A percentile compares a stretch with the other conserved stretches of the same genome.
Conservation (phyloP, 768 basidiomycete species). For the Tephrocybe sp. region DNA sequence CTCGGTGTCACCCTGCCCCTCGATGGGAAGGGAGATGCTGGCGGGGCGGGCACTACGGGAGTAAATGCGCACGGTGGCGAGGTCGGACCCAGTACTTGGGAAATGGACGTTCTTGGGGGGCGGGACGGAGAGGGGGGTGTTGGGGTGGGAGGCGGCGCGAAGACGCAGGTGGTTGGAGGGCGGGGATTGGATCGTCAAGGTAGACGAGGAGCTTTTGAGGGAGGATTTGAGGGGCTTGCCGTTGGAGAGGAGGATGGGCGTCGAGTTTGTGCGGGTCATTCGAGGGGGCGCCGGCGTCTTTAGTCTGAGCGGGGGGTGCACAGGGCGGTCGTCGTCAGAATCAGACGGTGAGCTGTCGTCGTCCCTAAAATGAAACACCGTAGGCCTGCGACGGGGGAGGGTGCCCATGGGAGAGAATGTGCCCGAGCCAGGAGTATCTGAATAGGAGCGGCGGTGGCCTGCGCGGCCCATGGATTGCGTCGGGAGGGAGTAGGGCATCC, state of each 20-base stretch:
- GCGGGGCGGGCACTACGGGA: slow-evolving; percentile 70
- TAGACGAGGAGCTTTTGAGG: slow-evolving; percentile 61
- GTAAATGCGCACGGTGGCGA: slow-evolving; percentile 65
- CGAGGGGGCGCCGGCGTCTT: too few species aligned
- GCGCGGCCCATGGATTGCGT: slow-evolving; percentile 29
- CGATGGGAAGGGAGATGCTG: slow-evolving; percentile 35
- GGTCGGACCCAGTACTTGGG: slow-evolving; percentile 50
- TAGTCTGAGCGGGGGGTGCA: too few species aligned
- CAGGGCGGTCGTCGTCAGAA: slow-evolving; percentile 22
- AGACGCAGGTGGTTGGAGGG: slow-evolving; percentile 13
- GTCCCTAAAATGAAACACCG: slow-evolving; percentile 38
- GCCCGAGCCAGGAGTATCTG: slow-evolving; percentile 42
- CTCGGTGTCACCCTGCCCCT: slow-evolving; percentile 51
- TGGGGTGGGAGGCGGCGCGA: not conserved
- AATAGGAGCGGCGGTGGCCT: slow-evolving; percentile 37
- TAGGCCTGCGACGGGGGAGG: slow-evolving; percentile 34
- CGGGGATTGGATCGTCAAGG: slow-evolving; percentile 40
- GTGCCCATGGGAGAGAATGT: slow-evolving; percentile 47
- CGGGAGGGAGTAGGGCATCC: slow-evolving; percentile 33
- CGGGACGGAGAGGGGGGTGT: not conserved
- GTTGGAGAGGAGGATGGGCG: slow-evolving; percentile 57
- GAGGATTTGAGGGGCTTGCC: slow-evolving; percentile 89
- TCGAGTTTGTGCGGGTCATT: slow-evolving; percentile 35
- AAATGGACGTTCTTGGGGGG: slow-evolving; percentile 79
- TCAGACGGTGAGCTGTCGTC: slow-evolving; percentile 19